Conservation (phyloP, 2,329 filamentous ascomycete species). For the Ascochyta clinopodiicola region DNA sequence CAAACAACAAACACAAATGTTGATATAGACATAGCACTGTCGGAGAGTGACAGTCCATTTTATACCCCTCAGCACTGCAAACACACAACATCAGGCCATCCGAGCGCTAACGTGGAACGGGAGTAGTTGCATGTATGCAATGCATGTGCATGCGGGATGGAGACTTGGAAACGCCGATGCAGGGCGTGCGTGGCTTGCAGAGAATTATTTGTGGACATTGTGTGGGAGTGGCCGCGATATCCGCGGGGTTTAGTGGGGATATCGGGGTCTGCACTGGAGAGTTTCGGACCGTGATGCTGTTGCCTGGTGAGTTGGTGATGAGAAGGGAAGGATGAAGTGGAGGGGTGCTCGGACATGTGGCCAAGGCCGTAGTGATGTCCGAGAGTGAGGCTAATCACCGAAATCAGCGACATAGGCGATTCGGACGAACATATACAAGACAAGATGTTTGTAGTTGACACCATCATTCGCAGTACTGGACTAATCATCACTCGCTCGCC, state of each 20-base stretch:
- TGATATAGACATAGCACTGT: neutral
- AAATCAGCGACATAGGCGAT: neutral
- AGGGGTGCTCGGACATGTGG: conserved; percentile 8
- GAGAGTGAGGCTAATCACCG: neutral
- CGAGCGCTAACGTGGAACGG: conserved; percentile 7
- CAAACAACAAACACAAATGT: conserved; percentile 2
- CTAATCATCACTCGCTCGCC: no score
- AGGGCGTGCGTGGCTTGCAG: conserved; percentile 8
- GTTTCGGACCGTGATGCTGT: neutral
- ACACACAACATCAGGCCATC: conserved; percentile 11
- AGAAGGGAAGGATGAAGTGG: neutral
- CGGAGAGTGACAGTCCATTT: neutral
- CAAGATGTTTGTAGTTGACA: neutral
- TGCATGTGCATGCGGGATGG: conserved; percentile 11
- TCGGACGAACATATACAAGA: neutral
- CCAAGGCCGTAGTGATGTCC: conserved; percentile 6
- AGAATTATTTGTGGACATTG: neutral
- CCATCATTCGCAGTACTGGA: no score
- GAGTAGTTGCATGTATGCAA: conserved; percentile 13
- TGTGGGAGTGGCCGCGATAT: conserved; percentile 9
- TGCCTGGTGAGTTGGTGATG: neutral
- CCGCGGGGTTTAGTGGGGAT: conserved; percentile 4
- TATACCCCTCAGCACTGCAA: conserved; percentile 11
- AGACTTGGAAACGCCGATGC: conserved; percentile 14
- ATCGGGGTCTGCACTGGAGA: neutral